A percentile compares a stretch with the other conserved stretches of the same genome.
Evolutionary conservation across 2,329 filamentous ascomycete species (phyloP).

Genomic region (Colletotrichum lupini): DNA sequence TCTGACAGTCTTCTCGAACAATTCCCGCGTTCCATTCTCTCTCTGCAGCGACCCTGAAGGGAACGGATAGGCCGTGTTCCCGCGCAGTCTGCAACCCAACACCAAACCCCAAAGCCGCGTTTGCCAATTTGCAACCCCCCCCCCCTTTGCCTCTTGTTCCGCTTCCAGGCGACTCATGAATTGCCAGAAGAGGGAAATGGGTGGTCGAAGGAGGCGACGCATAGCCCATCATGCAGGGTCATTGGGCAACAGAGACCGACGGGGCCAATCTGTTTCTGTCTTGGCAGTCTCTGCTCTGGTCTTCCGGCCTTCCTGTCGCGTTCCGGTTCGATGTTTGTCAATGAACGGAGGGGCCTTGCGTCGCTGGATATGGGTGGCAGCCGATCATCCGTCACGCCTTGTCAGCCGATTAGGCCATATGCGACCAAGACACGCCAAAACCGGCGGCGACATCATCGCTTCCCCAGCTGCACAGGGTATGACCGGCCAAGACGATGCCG

Average conservation of each 20-base stretch:
- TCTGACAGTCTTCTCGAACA: slow-evolving; percentile 24
- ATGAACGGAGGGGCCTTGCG: slow-evolving; percentile 20
- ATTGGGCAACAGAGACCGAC: background rate
- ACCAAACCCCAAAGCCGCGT: slow-evolving; percentile 9
- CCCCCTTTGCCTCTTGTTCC: background rate
- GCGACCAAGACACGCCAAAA: background rate
- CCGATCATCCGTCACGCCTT: background rate
- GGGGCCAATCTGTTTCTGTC: background rate
- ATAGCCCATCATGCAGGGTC: background rate
- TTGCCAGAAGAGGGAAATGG: slow-evolving; percentile 4
- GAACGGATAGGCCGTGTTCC: background rate
- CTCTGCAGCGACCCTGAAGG: background rate
- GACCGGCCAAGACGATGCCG: slow-evolving; percentile 4
- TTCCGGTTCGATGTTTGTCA: slow-evolving; percentile 10
- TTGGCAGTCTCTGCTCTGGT: slow-evolving; percentile 7
- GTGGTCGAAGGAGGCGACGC: background rate
- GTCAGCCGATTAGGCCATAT: background rate
- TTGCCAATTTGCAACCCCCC: slow-evolving; percentile 11
- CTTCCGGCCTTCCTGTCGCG: background rate
- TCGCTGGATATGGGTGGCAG: slow-evolving; percentile 6
- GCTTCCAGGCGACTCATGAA: slow-evolving; percentile 1
- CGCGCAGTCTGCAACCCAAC: slow-evolving; percentile 16
- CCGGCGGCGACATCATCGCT: background rate
- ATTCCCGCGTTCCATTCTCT: slow-evolving; percentile 12
- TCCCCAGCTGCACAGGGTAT: background rate